Evolutionary conservation across 306 rosid genomes (phyloP).

Genomic region (Rosa chinensis): DNA sequence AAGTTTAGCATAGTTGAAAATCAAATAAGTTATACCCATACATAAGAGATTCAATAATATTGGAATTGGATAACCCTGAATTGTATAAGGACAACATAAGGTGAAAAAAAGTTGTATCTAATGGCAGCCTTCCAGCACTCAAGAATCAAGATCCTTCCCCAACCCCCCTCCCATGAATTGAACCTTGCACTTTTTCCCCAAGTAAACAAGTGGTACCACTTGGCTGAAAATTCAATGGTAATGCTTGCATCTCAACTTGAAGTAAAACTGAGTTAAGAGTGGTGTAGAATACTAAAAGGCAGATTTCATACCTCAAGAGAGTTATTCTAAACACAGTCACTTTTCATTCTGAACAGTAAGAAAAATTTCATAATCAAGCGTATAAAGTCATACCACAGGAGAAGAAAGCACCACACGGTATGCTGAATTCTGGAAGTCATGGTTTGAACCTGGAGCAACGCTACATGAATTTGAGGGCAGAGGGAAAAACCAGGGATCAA

Average conservation of each 20-base stretch:
- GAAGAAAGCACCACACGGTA: constrained; percentile 89
- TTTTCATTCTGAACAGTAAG: not conserved
- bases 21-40: too few relatives aligned
- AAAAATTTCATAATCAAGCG: not conserved
- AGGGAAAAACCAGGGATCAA: constrained; percentile 90
- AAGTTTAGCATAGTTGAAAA: not conserved
- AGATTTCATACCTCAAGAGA: not conserved
- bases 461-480: constrained; percentile 67
- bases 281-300: not conserved
- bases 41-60: not conserved
- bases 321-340: not conserved
- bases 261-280: not conserved
- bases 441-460: constrained; percentile 81
- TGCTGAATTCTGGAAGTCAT: constrained; percentile 63
- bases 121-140: not conserved
- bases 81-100: not conserved
- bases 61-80: not conserved
- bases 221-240: not conserved
- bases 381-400: constrained; percentile 68
- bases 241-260: not conserved
- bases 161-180: not conserved
- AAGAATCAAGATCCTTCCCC: not conserved
- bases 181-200: not conserved
- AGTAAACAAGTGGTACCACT: not conserved
- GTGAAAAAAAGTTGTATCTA: not conserved